A percentile compares a stretch with the other conserved stretches of the same genome.
These are phyloP conservation scores for Mrakia hoshinonis DNA, from an alignment of 768 basidiomycete genomes.

Conservation along the genomic window DNA sequence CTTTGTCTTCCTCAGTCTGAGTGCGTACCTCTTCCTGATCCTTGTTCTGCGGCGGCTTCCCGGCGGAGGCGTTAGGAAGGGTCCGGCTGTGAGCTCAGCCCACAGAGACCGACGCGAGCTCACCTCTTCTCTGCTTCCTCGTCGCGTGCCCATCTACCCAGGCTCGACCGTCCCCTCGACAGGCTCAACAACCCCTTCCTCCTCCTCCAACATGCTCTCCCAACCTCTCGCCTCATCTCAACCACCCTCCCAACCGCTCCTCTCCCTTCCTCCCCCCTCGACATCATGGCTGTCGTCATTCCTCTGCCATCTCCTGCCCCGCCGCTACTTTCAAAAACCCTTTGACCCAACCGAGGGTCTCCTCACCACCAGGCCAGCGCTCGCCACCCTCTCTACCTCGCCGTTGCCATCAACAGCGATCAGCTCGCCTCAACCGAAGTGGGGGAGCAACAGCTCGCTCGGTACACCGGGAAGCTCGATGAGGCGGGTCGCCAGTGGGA, in stretches of 20 bases:
- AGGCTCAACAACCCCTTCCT: constrained; percentile 12
- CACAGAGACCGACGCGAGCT: not conserved
- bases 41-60: too few relatives aligned
- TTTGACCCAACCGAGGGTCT: constrained; percentile 11
- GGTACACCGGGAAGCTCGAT: not conserved
- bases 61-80: not conserved
- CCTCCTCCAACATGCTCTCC: not conserved
- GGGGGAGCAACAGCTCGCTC: not conserved
- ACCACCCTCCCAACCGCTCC: not conserved
- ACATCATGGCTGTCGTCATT: constrained; percentile 3
- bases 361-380: constrained; percentile 5
- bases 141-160: not conserved
- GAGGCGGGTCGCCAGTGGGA: not conserved
- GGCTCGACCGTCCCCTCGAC: not conserved
- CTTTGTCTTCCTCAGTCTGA: constrained; percentile 24
- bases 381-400: not conserved
- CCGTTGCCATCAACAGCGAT: not conserved
- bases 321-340: constrained; percentile 8
- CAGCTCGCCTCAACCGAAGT: not conserved
- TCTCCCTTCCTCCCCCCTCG: constrained; percentile 3
- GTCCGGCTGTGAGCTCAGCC: not conserved
- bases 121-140: not conserved
- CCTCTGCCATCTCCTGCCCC: constrained; percentile 18
- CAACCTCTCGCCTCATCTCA: not conserved
- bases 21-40: not conserved